Evolutionary conservation across 805 yeast genomes (phyloP).

Genomic region (Nakazawaea populi): DNA sequence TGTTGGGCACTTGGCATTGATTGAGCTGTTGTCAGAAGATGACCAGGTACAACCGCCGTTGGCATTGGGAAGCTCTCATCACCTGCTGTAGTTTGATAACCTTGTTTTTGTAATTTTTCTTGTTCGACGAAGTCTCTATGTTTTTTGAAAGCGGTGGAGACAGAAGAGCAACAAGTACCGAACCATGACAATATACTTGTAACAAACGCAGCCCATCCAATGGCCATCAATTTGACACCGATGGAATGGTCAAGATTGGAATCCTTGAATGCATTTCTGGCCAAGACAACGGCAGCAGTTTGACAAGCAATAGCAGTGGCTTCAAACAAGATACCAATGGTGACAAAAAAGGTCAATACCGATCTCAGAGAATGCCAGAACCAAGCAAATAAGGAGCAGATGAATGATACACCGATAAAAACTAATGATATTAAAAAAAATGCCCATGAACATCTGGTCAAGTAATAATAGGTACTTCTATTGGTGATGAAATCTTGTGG

Average conservation of each 20-base stretch:
- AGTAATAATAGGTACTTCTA: slow-evolving; percentile 53
- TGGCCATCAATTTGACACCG: slow-evolving; percentile 54
- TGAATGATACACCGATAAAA: slow-evolving; percentile 57
- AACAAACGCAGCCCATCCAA: slow-evolving; percentile 68
- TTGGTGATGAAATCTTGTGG: slow-evolving; percentile 47
- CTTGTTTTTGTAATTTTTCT: slow-evolving; percentile 12
- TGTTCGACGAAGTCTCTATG: slow-evolving; percentile 37
- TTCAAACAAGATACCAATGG: slow-evolving; percentile 46
- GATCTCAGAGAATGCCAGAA: slow-evolving; percentile 51
- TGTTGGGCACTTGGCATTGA: slow-evolving; percentile 23
- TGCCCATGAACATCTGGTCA: slow-evolving; percentile 65
- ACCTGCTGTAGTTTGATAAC: slow-evolving; percentile 4
- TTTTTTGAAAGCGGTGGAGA: slow-evolving; percentile 43
- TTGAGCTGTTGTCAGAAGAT: slow-evolving; percentile 18
- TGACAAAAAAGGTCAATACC: slow-evolving; percentile 45
- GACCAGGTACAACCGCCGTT: slow-evolving; percentile 11
- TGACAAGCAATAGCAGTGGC: slow-evolving; percentile 62
- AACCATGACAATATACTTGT: slow-evolving; percentile 43
- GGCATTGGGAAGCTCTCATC: slow-evolving; percentile 17
- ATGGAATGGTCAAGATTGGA: slow-evolving; percentile 38
- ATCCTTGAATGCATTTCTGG: slow-evolving; percentile 57
- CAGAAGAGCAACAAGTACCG: slow-evolving; percentile 44
- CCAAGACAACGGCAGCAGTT: slow-evolving; percentile 77
- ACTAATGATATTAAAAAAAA: slow-evolving; percentile 53
- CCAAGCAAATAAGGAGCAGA: slow-evolving; percentile 48